Percentiles rank a stretch among this genome's conserved stretches.
Conservation (phyloP, 495 filamentous ascomycete genomes). For the Penicillium atrosanguineum region DNA sequence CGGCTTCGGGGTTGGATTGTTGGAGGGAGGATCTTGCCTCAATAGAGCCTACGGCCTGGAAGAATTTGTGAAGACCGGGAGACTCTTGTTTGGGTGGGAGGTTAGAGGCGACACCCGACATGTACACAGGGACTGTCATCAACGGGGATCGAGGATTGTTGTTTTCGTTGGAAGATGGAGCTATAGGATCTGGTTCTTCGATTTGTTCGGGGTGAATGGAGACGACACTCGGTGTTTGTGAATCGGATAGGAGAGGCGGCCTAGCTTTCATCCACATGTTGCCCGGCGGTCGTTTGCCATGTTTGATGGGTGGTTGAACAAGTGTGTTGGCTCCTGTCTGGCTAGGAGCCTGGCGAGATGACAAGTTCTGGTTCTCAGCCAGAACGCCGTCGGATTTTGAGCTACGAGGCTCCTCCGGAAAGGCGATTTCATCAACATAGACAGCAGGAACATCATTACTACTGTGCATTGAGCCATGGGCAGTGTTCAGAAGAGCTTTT, state of each 20-base stretch:
- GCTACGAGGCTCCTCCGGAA: background rate
- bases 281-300: background rate
- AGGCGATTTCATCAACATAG: slow-evolving; percentile 20
- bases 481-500: background rate
- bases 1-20: slow-evolving; percentile 27
- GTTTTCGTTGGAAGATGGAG: background rate
- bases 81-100: background rate
- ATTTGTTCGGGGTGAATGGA: background rate
- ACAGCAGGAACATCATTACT: slow-evolving; percentile 12
- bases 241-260: too few species aligned
- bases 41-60: slow-evolving; percentile 14
- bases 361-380: slow-evolving; percentile 27
- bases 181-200: background rate
- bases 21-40: slow-evolving; percentile 2
- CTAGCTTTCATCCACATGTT: background rate
- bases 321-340: slow-evolving; percentile 1
- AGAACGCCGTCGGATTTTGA: slow-evolving; percentile 10
- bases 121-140: slow-evolving; percentile 28
- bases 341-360: slow-evolving; percentile 10
- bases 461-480: background rate
- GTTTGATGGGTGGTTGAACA: background rate
- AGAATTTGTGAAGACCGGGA: slow-evolving; percentile 12
- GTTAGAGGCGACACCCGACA: background rate
- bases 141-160: slow-evolving; percentile 19
- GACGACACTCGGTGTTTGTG: background rate